A percentile compares a stretch with the other conserved stretches of the same genome.
Evolutionary conservation across 1,139 yeast species (phyloP).

Genomic region (Wickerhamomyces sp.): DNA sequence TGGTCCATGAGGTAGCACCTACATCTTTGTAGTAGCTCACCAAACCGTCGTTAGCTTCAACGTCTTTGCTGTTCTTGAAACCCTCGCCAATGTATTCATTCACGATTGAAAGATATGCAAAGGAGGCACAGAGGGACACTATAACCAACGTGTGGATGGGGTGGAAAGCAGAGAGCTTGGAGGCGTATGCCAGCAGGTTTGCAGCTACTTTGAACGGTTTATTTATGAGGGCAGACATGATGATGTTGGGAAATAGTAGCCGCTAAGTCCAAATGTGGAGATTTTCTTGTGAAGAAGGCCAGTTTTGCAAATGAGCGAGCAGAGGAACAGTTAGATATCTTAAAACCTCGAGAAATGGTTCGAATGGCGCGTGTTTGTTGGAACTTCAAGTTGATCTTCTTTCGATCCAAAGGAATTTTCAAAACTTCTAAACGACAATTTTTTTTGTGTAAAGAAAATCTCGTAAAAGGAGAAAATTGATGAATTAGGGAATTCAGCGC

Average conservation of each 20-base stretch:
- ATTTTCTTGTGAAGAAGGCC: too few relatives aligned
- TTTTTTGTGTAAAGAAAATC: background rate
- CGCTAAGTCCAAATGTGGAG: too few relatives aligned
- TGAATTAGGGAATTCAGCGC: background rate
- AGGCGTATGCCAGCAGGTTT: conserved; percentile 36
- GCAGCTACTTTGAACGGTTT: conserved; percentile 20
- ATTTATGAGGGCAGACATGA: conserved; percentile 8
- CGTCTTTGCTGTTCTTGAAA: conserved; percentile 13
- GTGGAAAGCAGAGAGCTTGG: conserved; percentile 67
- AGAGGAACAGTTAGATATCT: background rate
- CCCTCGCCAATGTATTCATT: conserved; percentile 63
- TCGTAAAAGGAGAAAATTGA: background rate
- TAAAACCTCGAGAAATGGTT: background rate
- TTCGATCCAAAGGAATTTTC: too few relatives aligned
- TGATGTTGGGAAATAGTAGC: too few relatives aligned
- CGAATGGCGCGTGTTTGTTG: background rate
- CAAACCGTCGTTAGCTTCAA: conserved; percentile 2
- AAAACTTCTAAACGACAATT: background rate
- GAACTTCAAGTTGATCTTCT: background rate
- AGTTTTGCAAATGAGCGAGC: too few relatives aligned
- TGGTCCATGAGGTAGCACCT: conserved; percentile 39
- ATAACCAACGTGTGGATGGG: conserved; percentile 87
- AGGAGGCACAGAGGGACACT: conserved; percentile 70
- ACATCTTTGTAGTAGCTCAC: conserved; percentile 20
- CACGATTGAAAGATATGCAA: conserved; percentile 76